Evolutionary conservation across 2,329 filamentous ascomycete genomes (phyloP).

Genomic region (Fusarium begoniae): DNA sequence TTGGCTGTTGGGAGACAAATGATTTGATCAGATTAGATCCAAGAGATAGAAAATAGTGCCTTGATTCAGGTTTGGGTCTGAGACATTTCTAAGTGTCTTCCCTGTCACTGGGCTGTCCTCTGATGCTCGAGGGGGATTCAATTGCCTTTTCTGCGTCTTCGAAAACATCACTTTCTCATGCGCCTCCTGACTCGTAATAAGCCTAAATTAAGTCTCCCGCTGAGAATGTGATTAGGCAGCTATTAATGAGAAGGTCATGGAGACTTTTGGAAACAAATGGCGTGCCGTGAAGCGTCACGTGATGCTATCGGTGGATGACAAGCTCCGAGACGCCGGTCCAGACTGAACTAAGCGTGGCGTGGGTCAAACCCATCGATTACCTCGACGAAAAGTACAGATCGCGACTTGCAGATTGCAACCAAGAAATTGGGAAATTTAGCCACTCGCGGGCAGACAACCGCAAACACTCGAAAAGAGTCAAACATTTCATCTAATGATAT

Average conservation of each 20-base stretch:
- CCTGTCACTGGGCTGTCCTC: background rate
- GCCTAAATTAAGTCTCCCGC: background rate
- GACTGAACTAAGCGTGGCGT: slow-evolving; percentile 15
- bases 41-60: background rate
- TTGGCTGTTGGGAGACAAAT: background rate
- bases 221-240: background rate
- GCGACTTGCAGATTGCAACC: slow-evolving; percentile 36
- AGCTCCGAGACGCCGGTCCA: slow-evolving; percentile 26
- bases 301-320: slow-evolving; percentile 28
- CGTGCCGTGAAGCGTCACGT: slow-evolving; percentile 10
- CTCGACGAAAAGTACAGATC: slow-evolving; percentile 45
- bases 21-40: background rate
- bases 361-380: slow-evolving; percentile 26
- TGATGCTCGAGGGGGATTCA: background rate
- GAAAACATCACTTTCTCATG: background rate
- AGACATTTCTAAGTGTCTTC: background rate
- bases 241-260: slow-evolving; percentile 17
- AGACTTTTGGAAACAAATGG: slow-evolving; percentile 13
- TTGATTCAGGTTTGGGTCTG: background rate
- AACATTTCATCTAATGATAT: slow-evolving; percentile 1
- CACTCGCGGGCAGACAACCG: slow-evolving; percentile 19
- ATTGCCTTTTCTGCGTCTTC: background rate
- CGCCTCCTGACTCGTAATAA: background rate
- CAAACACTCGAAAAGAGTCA: slow-evolving; percentile 2
- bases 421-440: slow-evolving; percentile 27